Evolutionary conservation across 2,329 filamentous ascomycete genomes (phyloP).

Genomic region (Sordariomycetes sp.): DNA sequence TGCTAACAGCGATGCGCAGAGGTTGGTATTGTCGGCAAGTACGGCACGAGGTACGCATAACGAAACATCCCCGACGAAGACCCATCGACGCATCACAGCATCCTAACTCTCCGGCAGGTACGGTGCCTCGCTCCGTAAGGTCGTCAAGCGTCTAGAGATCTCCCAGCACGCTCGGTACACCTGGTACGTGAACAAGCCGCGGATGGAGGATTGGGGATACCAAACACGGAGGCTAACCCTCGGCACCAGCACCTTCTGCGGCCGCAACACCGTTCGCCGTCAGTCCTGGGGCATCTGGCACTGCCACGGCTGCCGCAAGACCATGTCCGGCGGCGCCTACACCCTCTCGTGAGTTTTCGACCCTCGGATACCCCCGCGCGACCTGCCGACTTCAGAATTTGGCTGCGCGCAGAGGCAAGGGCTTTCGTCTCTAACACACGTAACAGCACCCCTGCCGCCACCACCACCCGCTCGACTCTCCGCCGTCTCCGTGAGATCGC

Average conservation of each 20-base stretch:
- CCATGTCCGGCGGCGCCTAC: constrained; percentile 63
- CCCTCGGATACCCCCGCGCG: background rate
- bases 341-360: constrained; percentile 71
- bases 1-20: constrained; percentile 1
- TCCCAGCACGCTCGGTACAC: constrained; percentile 93
- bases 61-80: background rate
- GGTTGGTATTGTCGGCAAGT: constrained; percentile 6
- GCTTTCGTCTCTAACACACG: background rate
- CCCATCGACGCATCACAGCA: background rate
- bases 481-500: constrained; percentile 94
- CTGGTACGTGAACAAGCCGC: constrained; percentile 21
- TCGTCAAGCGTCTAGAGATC: constrained; percentile 97
- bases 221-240: background rate
- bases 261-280: constrained; percentile 87
- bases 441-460: constrained; percentile 73
- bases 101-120: constrained; percentile 45
- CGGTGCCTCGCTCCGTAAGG: constrained; percentile 98
- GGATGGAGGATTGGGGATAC: background rate
- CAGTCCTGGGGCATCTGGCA: constrained; percentile 91
- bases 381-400: background rate
- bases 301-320: constrained; percentile 92
- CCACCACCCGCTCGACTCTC: constrained; percentile 89
- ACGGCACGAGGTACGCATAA: constrained; percentile 5
- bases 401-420: background rate
- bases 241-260: constrained; percentile 69